Evolutionary conservation across 1,284 basidiomycete species (phyloP), one percentile per base, ranked within the genome.

Genomic region (Papiliotrema terrestris): DNA sequence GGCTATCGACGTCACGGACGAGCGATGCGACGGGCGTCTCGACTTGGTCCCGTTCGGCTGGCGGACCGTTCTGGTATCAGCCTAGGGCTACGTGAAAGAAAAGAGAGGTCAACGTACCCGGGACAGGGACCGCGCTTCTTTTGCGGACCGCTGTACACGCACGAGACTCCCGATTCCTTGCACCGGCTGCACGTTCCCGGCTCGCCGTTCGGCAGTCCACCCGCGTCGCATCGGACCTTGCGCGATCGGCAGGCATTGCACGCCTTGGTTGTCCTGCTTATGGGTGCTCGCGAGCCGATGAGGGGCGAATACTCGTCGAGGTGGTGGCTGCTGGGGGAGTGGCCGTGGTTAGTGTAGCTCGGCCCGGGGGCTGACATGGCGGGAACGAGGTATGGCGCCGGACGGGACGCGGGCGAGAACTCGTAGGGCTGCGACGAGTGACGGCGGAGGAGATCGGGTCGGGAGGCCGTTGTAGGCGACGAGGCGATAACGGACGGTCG

Each of bases 191-290:
- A 68, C 1, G 59, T 51, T 20, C 51, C 50, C 4, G 59, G 56
- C n/a, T 60, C 56, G 3, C 59, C 58, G 19, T 59, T 56, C 1
- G 56, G 51, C 13, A 56, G 37, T 22, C 65, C 67, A 8, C 66
- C 67, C 8, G 68, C 66, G 49, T 68, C 66, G 45, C 69, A 71
- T 11, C 69, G 56, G 0, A 71, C 69, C 48, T 71, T 71, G 13
- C 69, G 52, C 11, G 61, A 50, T 22, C 69, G 57, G 46, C 69
- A 71, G 0, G 66, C 60, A 39, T 71, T 67, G 51, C 69, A 71
- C 1, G 69, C 69, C 46, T 68, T 67, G 2, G 67, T 69, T 0
- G 64, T 69, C 11, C 69, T 58, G 15, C 67, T 69, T 35, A 71
- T 71, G 8, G 69, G 69, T 1, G 67, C 66, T 22, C 69, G 51